Base-by-base conservation (phyloP, 2,329 filamentous ascomycete species). In the Talaromyces piceae region DNA sequence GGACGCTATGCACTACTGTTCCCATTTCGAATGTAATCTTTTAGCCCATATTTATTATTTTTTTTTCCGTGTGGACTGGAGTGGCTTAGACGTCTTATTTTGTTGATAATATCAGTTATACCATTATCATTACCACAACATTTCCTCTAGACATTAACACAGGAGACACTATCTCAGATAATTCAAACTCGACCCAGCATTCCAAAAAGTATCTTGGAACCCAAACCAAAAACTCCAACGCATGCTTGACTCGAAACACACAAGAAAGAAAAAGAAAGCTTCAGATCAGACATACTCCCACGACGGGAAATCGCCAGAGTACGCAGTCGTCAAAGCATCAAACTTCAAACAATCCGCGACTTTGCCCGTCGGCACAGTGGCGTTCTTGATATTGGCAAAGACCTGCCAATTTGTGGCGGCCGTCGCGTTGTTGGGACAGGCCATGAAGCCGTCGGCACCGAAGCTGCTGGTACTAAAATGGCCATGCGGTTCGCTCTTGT, bases 271-370 rank as follows among this genome's bases (percentile, higher is more conserved):
- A 41, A 6, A 41, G n/a, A n/a, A 41, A 6, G 37, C 43, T 18
- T 30, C 25, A 12, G n/a, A 52, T 58, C 66, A 74, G 41, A 57
- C 59, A 48, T 74, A 74, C 58, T 74, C 65, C 70, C 69, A 74
- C 41, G 70, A 66, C 50, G 63, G 64, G 12, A 57, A 47, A 3
- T 49, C 45, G 7, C 47, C 49, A 50, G 61, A 57, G 18, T 63
- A 67, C 13, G 58, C 51, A 16, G 63, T 18, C 3, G 70, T 66
- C 26, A 68, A 25, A 13, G 68, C 70, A 27, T 61, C 61, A 59
- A 75, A 74, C 0, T 62, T 63, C 16, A 73, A 49, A 51, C 72
- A 75, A 39, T 70, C 63, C 2, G 41, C 47, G 4, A 68, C 61
- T 51, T 71, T 62, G 13, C 70, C 69, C 3, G 54, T 59, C 9